Conservation (phyloP, 257 asterid genomes). For the Thymus mandschuricus region DNA sequence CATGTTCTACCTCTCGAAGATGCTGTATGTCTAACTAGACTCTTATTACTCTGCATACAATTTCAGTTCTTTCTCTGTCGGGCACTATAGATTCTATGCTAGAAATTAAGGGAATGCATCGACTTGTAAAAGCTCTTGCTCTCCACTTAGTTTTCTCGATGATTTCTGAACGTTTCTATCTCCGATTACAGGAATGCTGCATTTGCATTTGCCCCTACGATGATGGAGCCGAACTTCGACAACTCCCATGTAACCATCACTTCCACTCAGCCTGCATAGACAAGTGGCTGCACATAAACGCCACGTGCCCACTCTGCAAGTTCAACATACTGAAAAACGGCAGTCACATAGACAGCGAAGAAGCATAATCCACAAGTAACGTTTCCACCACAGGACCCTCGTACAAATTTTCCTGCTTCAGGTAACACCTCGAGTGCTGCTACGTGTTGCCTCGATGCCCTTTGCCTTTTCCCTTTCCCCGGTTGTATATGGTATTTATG, state of each 20-base stretch:
- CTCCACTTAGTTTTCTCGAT: background rate
- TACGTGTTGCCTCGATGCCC: slow-evolving; percentile 31
- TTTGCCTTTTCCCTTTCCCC: slow-evolving; percentile 3
- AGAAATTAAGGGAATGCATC: background rate
- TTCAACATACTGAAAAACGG: slow-evolving; percentile 81
- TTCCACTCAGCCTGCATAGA: slow-evolving; percentile 89
- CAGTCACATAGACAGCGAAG: slow-evolving; percentile 67
- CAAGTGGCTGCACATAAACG: slow-evolving; percentile 93
- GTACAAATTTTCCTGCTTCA: slow-evolving; percentile 16
- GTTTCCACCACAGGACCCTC: background rate
- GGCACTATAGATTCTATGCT: background rate
- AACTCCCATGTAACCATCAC: slow-evolving; percentile 97
- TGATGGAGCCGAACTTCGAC: slow-evolving; percentile 90
- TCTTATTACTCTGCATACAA: background rate
- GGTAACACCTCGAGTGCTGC: slow-evolving; percentile 27
- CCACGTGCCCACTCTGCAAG: slow-evolving; percentile 98
- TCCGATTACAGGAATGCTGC: slow-evolving; percentile 83
- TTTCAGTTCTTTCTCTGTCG: background rate
- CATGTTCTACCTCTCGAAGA: slow-evolving; percentile 90
- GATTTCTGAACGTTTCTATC: background rate
- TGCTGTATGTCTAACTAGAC: slow-evolving; percentile 59
- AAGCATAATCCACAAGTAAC: slow-evolving; percentile 46
- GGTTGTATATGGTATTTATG: slow-evolving; percentile 25
- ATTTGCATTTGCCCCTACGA: slow-evolving; percentile 86
- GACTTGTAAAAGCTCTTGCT: background rate